These are phyloP conservation scores for Camellia granthamiana DNA, from an alignment of 148 eudicot species.

Conservation along the genomic window DNA sequence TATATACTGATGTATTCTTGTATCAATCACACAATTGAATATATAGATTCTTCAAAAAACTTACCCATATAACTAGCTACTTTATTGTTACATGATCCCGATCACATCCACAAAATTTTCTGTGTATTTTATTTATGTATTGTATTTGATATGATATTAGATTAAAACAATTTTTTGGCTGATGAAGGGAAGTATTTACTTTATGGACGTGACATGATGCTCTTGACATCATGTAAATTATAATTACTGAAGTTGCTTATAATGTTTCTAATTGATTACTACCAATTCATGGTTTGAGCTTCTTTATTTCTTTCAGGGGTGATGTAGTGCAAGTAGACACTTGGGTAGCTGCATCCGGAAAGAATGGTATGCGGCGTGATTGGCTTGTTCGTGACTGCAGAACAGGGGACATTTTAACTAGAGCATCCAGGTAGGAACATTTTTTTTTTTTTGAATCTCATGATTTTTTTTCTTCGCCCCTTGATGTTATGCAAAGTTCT, in stretches of 20 bases:
- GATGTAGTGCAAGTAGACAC: slow-evolving; percentile 98
- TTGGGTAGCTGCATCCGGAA: slow-evolving; percentile 94
- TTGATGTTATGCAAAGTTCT: not conserved
- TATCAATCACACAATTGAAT: too few relatives aligned
- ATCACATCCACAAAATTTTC: not conserved
- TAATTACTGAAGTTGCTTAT: too few relatives aligned
- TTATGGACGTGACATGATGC: too few relatives aligned
- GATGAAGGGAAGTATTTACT: too few relatives aligned
- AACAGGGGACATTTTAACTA: slow-evolving; percentile 82
- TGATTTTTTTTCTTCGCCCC: not conserved
- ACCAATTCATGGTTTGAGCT: slow-evolving; percentile 7
- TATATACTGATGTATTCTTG: too few relatives aligned
- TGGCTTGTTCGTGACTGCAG: slow-evolving; percentile 78
- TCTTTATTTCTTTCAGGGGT: slow-evolving; percentile 52
- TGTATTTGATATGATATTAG: too few relatives aligned
- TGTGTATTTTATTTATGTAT: not conserved
- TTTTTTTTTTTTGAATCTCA: not conserved
- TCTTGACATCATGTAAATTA: too few relatives aligned
- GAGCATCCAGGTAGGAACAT: slow-evolving; percentile 76
- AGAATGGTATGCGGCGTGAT: slow-evolving; percentile 95
- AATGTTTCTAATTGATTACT: not conserved
- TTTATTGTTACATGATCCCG: not conserved
- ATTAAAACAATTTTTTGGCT: too few relatives aligned
- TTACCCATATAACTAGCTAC: too few relatives aligned
- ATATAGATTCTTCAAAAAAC: too few relatives aligned